These are phyloP conservation scores for Salix udensis DNA, from an alignment of 345 rosid genomes.

Conservation along the genomic window DNA sequence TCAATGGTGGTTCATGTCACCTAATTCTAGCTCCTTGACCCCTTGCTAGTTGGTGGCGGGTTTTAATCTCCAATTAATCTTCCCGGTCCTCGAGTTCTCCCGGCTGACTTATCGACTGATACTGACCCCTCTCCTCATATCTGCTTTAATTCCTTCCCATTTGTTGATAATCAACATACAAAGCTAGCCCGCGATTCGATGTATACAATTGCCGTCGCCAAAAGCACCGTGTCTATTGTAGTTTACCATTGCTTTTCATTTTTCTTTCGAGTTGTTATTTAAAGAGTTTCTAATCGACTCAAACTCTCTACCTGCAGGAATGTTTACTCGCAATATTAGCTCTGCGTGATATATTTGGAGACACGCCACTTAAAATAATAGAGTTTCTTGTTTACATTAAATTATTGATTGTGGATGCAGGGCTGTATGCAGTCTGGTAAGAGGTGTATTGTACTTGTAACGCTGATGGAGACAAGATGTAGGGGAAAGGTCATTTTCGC, in stretches of 20 bases:
- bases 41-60: slow-evolving; percentile 21
- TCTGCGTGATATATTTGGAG: neutral
- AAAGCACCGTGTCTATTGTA: neutral
- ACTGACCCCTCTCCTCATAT: neutral
- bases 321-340: neutral
- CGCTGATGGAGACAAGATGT: neutral
- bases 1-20: slow-evolving; percentile 19
- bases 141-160: neutral
- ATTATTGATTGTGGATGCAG: too few species aligned
- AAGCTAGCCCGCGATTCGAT: neutral
- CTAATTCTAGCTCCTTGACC: neutral
- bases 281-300: neutral
- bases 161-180: neutral
- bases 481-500: neutral
- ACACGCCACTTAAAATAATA: neutral
- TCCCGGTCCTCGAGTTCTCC: neutral
- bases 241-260: neutral
- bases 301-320: too few species aligned
- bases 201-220: neutral
- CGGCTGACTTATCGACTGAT: neutral
- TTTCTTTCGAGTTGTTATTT: too few species aligned
- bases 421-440: neutral
- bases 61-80: slow-evolving; percentile 23
- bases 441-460: neutral
- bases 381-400: neutral